Base-by-base conservation (phyloP, 805 yeast species). In the Ogataea neopini region DNA sequence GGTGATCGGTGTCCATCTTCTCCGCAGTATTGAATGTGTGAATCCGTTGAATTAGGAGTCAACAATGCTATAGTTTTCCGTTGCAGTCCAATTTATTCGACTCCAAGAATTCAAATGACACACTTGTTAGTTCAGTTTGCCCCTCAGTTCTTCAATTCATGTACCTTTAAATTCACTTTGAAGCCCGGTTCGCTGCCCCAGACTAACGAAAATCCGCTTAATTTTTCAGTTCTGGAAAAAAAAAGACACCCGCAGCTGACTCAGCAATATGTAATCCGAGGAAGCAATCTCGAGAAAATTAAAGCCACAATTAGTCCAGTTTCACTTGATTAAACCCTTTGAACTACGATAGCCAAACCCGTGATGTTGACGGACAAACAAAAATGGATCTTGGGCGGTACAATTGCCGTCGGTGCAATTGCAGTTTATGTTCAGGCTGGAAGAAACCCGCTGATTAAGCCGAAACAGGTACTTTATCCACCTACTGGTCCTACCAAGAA, bases 391-490 rank as follows among this genome's bases (percentile, higher is more conserved):
- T 45, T 63, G 18, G 68, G 63, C 9, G 64, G 63, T 6, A 55
- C 67, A 0, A 15, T 64, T 8, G 43, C 55, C 1, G 37, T 62
- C 14, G 63, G 62, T 2, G 60, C 60, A 2, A 5, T 57, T 6
- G 66, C 64, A 2, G 43, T 63, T 10, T 57, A 51, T 39, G 45
- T 59, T 10, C 68, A 64, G 42, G 46, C 64, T 1, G 56, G 62
- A 1, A 57, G 54, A 28, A 47, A 45, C 11, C 64, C 66, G n/a
- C 11, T 54, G 13, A 60, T 69, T n/a, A 62, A 58, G 26, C 65
- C 67, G 8, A 57, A 54, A 23, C 49, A 51, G 4, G 59, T 70
- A 7, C 47, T 71, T 11, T 69, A 70, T 40, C 76, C 76, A 2
- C 75, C 76, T 9, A 44, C 60, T 3, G 28, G 57, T 1, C 46